Base-by-base conservation (phyloP, 257 asterid species). In the Solanum boliviense region DNA sequence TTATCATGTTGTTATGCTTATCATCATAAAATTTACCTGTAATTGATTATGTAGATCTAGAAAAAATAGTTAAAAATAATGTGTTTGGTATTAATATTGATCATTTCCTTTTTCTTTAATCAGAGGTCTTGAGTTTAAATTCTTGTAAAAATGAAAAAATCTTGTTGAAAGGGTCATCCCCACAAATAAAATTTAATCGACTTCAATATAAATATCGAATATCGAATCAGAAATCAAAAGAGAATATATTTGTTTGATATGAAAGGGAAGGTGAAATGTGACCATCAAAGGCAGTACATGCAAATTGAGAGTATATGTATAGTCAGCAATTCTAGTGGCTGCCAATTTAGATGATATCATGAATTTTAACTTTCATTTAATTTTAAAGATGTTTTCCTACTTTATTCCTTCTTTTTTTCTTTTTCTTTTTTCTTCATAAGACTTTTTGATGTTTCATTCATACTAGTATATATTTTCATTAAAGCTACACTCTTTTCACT, bases 101-200 rank as follows among this genome's bases (percentile, higher is more conserved):
- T 0, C 1, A 5, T 41, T 41, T 41, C 4, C 0, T 13, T 0
- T 0, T 0, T 46, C 3, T 16, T 68, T 68, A 68, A 68, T 68
- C 10, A 68, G 1, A 6, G 1, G 35, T 68, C 0, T 27, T 3
- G 2, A 27, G 2, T 68, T 68, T 68, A 4, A 12, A 0, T 70
- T 8, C 3, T 13, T 48, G 9, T 3, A 13, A 1, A 6, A 6
- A 68, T 27, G 0, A 5, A 68, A 68, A 27, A 25, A 2, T 25
- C 9, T 25, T 25, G 18, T 25, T n/a, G 13, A 0, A 0, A n/a
- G 15, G 3, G 1, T 23, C 0, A 2, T 10, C 0, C 0, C 27
- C 6, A 2, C 2, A 62, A 4, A 10, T 39, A 41, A 41, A 41
- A 41, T 41, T 41, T 41, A 3, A 41, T 41, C 15, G 2, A 41